A percentile compares a stretch with the other conserved stretches of the same genome.
phyloP scores from a whole-genome alignment of 2,329 filamentous ascomycete species.

The Apiospora malaysiana region DNA sequence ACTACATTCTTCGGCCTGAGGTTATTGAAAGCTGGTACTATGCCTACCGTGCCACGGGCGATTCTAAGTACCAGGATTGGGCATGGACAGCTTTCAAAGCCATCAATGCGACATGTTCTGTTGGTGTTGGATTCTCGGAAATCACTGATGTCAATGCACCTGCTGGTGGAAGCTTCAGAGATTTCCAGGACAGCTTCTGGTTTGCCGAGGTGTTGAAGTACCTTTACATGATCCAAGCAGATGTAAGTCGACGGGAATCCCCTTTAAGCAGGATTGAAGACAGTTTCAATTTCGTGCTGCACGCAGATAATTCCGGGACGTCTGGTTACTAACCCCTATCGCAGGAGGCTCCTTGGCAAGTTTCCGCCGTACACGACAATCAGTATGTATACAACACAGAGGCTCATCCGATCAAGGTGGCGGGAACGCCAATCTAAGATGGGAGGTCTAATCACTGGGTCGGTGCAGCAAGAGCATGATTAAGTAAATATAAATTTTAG shows the following conservation, averaged over 20 bases:
- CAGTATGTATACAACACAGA: constrained; percentile 60
- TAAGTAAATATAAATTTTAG: too few relatives aligned
- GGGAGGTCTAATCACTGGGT: not conserved
- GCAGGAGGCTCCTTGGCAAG: constrained; percentile 59
- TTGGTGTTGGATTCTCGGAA: constrained; percentile 70
- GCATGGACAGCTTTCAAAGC: constrained; percentile 78
- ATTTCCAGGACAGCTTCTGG: constrained; percentile 87
- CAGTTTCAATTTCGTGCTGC: not conserved
- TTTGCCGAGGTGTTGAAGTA: constrained; percentile 92
- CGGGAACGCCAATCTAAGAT: constrained; percentile 30
- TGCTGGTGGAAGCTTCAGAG: constrained; percentile 64
- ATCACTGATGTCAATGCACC: constrained; percentile 69
- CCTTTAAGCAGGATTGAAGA: not conserved
- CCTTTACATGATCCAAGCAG: constrained; percentile 72
- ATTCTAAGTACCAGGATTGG: constrained; percentile 80
- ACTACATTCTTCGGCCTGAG: constrained; percentile 78
- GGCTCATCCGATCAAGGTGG: constrained; percentile 39
- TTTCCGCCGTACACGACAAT: constrained; percentile 51
- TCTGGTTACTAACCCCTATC: constrained; percentile 9
- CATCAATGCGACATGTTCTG: constrained; percentile 68
- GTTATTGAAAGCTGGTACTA: constrained; percentile 88
- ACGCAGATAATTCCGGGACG: not conserved
- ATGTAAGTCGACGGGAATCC: constrained; percentile 33
- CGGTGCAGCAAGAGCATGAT: not conserved
- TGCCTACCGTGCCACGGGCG: constrained; percentile 79